Evolutionary conservation across 805 yeast species (phyloP), one percentile per base, ranked within the genome.

Genomic region (Myxozyma udenii): DNA sequence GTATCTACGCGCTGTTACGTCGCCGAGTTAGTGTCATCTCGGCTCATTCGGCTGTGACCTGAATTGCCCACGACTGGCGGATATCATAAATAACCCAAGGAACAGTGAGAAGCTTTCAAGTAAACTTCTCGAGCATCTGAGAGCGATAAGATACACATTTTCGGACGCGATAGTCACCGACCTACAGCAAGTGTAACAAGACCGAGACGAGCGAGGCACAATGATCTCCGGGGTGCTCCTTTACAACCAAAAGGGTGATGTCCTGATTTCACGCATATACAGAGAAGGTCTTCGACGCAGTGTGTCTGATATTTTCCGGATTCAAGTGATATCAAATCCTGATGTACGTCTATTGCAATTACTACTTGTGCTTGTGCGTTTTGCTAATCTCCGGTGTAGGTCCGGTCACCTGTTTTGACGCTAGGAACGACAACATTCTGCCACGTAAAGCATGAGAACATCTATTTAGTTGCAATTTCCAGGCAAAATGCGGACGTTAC

Each of bases 351-450:
- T 9, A 28, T 14, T 9, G 12, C 9, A 14, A 9, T 28, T 14
- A 9, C 9, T 28, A 14, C 33, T 28, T 28, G 9, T 28, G 14
- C 14, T 28, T 28, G 33, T 28, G n/a, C 14, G 14, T 28, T 28
- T 14, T 9, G 33, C 40, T 25, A 7, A 35, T 47, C 39, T 40
- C 46, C 45, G 16, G 22, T 28, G 26, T 41, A 70, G 66, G 71
- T 74, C n/a, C 71, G 82, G 56, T 78, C 87, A 0, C 91, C 93
- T 0, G 75, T 85, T 0, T 71, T 91, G 40, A 93, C 98, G 0
- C 70, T 93, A 40, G 98, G 98, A 1, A 87, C 95, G 0, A 93
- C 98, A 0, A 84, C 96, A 0, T 93, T 91, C 65, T 76, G 88
- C 48, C 90, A 88, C 64, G 82, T 87, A 43, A 79, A 79, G 58